Base-by-base conservation (phyloP, 1,284 basidiomycete species). In the Somion occarium region DNA sequence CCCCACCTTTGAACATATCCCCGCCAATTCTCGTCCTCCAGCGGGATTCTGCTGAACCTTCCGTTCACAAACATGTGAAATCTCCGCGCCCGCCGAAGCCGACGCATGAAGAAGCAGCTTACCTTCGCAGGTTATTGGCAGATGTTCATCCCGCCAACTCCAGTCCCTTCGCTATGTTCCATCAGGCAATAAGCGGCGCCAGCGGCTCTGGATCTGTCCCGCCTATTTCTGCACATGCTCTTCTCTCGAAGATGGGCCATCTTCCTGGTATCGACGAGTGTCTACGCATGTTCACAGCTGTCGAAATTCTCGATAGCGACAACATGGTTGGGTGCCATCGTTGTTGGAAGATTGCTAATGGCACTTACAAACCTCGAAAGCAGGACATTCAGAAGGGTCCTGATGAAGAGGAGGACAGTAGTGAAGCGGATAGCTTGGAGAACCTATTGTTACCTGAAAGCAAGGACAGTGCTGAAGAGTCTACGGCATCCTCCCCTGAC, bases 271-370 rank as follows among this genome's bases (percentile, higher is more conserved):
- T 87, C 20, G 85, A 87, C 60, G 85, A 88, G 51, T 91, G 89
- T 55, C 69, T 98, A 53, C 76, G 84, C 54, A 78, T 88, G 68
- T 98, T 98, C 67, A 97, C 93, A 0, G 76, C 85, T 2, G 93
- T 96, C 19, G 94, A 98, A 64, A 81, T 93, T 5, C 71, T 98
- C 25, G 91, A 97, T 58, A 93, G 92, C 1, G 93, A 96, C 59
- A 97, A 98, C 61, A 88, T 86, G 71, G 95, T 97, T 55, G 91
- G 93, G 0, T 98, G 94, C 67, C 79, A 89, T 59, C 79, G 88
- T 51, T 98, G 94, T 70, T 98, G 94, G 94, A 91, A 93, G 70
- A 81, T 88, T 44, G 82, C 79, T 41, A 82, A 91, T 60, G 86
- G 86, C 9, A 59, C 74, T 50, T 76, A 80, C 61, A 65, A 73